Evolutionary conservation across 78 protist species (phyloP), one percentile per base, ranked within the genome.

Genomic region (Speleostelium caveatum): DNA sequence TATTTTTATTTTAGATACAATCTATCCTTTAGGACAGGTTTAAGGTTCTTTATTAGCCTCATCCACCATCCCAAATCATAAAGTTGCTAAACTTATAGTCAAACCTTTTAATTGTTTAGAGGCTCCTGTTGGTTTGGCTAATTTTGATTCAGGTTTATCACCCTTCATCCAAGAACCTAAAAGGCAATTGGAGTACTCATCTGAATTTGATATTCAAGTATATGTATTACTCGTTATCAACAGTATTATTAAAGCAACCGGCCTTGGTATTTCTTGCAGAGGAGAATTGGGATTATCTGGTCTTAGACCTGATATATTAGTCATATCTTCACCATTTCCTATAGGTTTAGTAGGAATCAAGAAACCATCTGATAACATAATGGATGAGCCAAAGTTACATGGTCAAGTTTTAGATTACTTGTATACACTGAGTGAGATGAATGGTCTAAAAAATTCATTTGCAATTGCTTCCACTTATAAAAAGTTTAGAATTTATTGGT

Each of bases 361-460:
- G 17, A 39, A 66, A 39, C 73, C 42, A 66, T 14, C 10, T 12
- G 12, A 33, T 17, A 66, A 38, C 12, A 16, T 39, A 45, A 45
- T 45, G 53, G 53, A 45, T 45, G 10, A 45, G 6, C 36, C 7
- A 35, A 3, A 38, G 5, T 24, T 66, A 4, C 30, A 38, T 66
- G 73, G 53, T 38, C n/a, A 66, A 38, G 10, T 66, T 2, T 66
- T 38, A 21, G 24, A 66, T 38, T 66, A 35, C 24, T 38, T 66
- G 73, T 14, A 21, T 12, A 33, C 3, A 5, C 21, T 66, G 21
- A 4, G 7, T 10, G 16, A 39, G 2, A 22, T 39, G 26, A 3
- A 35, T 66, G 73, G 73, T n/a, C 73, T 38, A 66, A 66, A 66
- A 24, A 66, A 66, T 66, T 42, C 39, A 3, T 66, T 66, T 66